Percentiles rank a stretch among this genome's conserved stretches.
phyloP scores from a whole-genome alignment of 2,329 filamentous ascomycete genomes.

The Colletotrichum tabaci region DNA sequence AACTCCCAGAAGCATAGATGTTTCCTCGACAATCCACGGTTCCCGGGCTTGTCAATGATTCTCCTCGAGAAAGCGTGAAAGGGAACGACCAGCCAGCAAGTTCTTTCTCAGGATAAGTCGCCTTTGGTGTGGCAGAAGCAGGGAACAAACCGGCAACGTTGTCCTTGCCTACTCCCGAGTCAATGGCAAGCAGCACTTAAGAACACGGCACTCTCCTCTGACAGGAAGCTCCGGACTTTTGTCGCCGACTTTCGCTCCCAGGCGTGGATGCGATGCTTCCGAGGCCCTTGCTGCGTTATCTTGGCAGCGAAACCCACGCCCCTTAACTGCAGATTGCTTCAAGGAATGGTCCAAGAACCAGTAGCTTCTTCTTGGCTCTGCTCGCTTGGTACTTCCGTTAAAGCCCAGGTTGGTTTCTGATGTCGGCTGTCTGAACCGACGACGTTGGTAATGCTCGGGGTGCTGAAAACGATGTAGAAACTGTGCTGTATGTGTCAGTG shows the following conservation, averaged over 20 bases:
- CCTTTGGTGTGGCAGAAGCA: neutral
- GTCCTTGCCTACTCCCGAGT: too few species aligned
- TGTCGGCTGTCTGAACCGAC: neutral
- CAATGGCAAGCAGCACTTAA: neutral
- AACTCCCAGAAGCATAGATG: neutral
- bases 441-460: neutral
- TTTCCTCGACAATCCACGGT: neutral
- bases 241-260: too few species aligned
- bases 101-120: neutral
- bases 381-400: neutral
- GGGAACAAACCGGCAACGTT: neutral
- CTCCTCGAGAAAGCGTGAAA: neutral
- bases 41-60: neutral
- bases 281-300: neutral
- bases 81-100: neutral
- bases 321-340: neutral
- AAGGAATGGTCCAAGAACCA: too few species aligned
- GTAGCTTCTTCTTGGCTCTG: too few species aligned
- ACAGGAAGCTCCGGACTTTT: too few species aligned
- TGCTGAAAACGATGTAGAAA: neutral
- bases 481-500: neutral
- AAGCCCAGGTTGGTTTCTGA: neutral
- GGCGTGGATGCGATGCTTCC: too few species aligned
- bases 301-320: neutral
- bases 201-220: neutral